These are phyloP conservation scores for Skeletonema costatum DNA, from an alignment of 108 stramenopile genomes.

Conservation along the genomic window DNA sequence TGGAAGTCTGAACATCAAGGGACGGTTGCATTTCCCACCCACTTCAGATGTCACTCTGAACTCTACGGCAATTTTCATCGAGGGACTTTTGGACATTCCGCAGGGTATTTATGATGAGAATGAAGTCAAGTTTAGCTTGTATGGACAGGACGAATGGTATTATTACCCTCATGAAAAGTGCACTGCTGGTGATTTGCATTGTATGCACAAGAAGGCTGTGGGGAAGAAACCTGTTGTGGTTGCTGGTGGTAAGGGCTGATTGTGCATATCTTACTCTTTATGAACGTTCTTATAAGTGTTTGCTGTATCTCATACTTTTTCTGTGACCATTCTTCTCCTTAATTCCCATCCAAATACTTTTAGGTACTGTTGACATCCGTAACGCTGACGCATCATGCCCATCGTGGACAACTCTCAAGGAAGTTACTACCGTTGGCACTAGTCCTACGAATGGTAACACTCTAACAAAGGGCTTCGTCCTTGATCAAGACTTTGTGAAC, in stretches of 20 bases:
- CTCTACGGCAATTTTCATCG: neutral
- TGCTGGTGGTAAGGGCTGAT: neutral
- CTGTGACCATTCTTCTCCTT: neutral
- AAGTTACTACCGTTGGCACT: neutral
- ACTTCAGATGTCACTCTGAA: neutral
- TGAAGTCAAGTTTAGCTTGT: constrained; percentile 1
- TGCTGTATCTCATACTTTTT: neutral
- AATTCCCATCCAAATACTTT: neutral
- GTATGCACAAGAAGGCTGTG: constrained; percentile 4
- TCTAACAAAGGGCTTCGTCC: constrained; percentile 2
- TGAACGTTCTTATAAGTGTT: neutral
- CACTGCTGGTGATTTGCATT: neutral
- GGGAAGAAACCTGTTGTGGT: constrained; percentile 3
- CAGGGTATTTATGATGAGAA: neutral
- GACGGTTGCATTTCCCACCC: neutral
- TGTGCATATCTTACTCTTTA: neutral
- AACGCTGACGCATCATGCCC: constrained; percentile 2
- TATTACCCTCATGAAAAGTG: constrained; percentile 2
- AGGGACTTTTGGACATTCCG: constrained; percentile 1
- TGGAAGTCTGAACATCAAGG: neutral
- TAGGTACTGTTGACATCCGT: neutral
- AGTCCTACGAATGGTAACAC: neutral
- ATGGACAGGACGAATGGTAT: neutral
- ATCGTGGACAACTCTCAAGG: neutral
- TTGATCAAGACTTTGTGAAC: neutral